phyloP scores from a whole-genome alignment of 139 green algal species.

The Chlorella sp. region DNA sequence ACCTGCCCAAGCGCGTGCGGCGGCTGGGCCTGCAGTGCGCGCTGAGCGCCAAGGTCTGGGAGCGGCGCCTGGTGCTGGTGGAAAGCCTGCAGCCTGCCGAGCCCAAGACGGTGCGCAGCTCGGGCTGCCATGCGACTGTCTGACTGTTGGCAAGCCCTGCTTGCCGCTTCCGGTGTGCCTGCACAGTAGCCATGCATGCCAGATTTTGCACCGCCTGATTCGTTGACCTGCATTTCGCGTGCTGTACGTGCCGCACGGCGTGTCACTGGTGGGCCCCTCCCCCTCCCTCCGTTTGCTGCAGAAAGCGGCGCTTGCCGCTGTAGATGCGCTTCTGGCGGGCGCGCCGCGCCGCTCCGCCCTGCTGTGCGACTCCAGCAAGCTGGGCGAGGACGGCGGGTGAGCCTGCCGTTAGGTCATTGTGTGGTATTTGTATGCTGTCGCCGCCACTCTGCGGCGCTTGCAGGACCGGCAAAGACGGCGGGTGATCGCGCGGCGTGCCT shows the following conservation, averaged over 20 bases:
- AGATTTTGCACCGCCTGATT: too few relatives aligned
- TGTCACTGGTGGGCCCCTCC: not conserved
- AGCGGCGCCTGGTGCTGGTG: slow-evolving; percentile 81
- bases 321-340: slow-evolving; percentile 55
- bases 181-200: too few relatives aligned
- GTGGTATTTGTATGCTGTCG: too few relatives aligned
- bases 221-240: too few relatives aligned
- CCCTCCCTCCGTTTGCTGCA: not conserved
- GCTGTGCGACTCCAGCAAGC: slow-evolving; percentile 51
- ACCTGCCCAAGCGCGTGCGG: slow-evolving; percentile 79
- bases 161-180: too few relatives aligned
- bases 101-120: slow-evolving; percentile 53
- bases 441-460: too few relatives aligned
- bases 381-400: slow-evolving; percentile 15
- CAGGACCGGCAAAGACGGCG: not conserved
- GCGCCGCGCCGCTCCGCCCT: slow-evolving; percentile 56
- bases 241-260: too few relatives aligned
- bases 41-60: slow-evolving; percentile 81
- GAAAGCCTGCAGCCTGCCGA: slow-evolving; percentile 59
- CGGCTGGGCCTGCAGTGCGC: slow-evolving; percentile 84
- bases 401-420: too few relatives aligned
- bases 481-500: not conserved
- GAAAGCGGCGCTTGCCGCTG: slow-evolving; percentile 38
- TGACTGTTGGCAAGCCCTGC: too few relatives aligned
- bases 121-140: too few relatives aligned